Base-by-base conservation (phyloP, 345 rosid genomes). In the Eutrema yunnanense region DNA sequence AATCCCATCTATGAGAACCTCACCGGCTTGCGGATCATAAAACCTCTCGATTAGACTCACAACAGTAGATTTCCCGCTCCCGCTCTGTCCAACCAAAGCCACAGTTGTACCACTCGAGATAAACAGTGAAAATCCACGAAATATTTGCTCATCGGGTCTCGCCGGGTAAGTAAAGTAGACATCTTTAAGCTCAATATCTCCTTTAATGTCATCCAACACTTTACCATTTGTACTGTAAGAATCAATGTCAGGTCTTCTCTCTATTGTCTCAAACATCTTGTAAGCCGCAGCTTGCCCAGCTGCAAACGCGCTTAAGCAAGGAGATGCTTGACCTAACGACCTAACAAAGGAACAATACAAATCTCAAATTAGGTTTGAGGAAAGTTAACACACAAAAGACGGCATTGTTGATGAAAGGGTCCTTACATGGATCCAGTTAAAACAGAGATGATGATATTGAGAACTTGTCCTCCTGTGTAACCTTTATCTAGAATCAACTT, bases 371-470 rank as follows among this genome's bases (percentile, higher is more conserved):
- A 12, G 9, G 43, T 61, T 9, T 5, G 44, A 50, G 2, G 38
- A 16, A 53, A 44, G 5, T 30, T 44, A 43, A 38, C 9, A 56
- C 11, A 38, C 14, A 50, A 65, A 46, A 13, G 30, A 57, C 13
- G 3, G 3, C 27, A 19, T 33, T 37, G 6, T 32, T 3, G 10
- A 60, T 1, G 9, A 57, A 38, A 43, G 6, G 6, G 41, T 37
- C 40, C 94, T 85, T 76, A 93, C 98, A 84, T 83, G 60, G 98
- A 89, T 68, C 92, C 96, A 10, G 83, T 84, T 59, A 94, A 74
- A 42, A 94, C 89, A 8, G 98, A 83, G 16, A 89, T 2, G 51
- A 93, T 86, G 73, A 93, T 92, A 51, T 84, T 91, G 30, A 88
- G 19, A 27, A 94, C 96, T 16, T 59, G 67, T 16, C 98, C 98